Evolutionary conservation across 2,329 filamentous ascomycete species (phyloP).

Genomic region (Aureobasidium sp.): DNA sequence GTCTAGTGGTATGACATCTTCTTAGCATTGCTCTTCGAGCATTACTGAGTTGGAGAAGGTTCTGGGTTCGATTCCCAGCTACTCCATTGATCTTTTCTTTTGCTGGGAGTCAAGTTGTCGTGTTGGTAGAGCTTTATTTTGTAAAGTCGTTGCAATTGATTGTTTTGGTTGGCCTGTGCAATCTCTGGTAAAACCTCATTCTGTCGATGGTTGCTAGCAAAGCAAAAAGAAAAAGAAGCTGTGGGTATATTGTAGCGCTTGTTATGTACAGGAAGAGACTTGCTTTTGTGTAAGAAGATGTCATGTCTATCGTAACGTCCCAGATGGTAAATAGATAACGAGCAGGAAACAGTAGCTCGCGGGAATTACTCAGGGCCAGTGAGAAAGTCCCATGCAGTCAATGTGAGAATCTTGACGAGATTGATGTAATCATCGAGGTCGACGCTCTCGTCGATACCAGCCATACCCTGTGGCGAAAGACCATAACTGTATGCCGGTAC

Average conservation of each 20-base stretch:
- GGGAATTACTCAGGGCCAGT: conserved; percentile 6
- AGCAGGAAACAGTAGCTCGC: neutral
- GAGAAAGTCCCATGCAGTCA: conserved; percentile 29
- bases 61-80: conserved; percentile 15
- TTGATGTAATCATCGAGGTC: conserved; percentile 28
- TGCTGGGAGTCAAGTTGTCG: neutral
- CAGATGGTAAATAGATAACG: neutral
- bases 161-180: neutral
- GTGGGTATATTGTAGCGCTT: neutral
- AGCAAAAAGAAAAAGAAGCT: neutral
- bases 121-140: neutral
- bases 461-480: conserved; percentile 27
- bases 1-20: conserved; percentile 15
- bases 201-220: neutral
- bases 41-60: conserved; percentile 12
- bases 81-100: neutral
- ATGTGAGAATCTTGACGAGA: conserved; percentile 27
- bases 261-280: neutral
- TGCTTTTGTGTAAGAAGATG: neutral
- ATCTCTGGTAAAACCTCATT: neutral
- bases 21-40: conserved; percentile 12
- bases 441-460: conserved; percentile 24
- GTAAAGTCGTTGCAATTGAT: neutral
- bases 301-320: neutral
- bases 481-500: conserved; percentile 35